Base-by-base conservation (phyloP, 805 yeast genomes). In the Cephaloascus fragrans region DNA sequence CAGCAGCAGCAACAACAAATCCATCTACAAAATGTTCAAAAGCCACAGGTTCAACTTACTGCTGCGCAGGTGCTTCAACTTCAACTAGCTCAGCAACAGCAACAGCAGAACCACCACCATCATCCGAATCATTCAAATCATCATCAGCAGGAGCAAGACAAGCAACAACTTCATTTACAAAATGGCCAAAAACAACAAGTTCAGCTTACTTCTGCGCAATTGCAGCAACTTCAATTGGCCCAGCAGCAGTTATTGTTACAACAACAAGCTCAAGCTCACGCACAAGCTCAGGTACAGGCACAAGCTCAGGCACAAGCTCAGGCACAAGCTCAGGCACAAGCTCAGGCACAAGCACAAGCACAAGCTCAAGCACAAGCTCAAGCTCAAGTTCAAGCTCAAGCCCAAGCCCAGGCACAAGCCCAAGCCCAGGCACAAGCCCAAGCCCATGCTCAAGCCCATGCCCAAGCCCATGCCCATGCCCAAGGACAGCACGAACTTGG, bases 201-300 rank as follows among this genome's bases (percentile, higher is more conserved):
- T 50, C 61, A 17, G 37, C 59, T 19, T 42, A 58, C 31, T 59
- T 51, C 39, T 47, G 52, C n/a, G 62, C 63, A 57, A 56, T 40
- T 57, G 53, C 26, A 57, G 57, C 46, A 50, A 48, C 36, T 52
- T 45, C 37, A 31, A 20, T 37, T 36, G 26, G 29, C 36, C 9
- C 34, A 18, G 12, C 28, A 23, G 28, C 28, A 23, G 28, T 23
- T 23, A 23, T 12, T 23, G 12, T 23, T 23, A 12, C 28, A 23
- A 23, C 28, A 23, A 12, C 33, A 31, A 31, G n/a, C 8, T 9
- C 33, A 31, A 16, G n/a, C 8, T 8, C 33, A 31, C 8, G n/a
- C 8, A n/a, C 33, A 6, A 16, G 33, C n/a, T 31, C n/a, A 28
- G 19, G 26, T 37, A 16, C 40, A 34, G 34, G 37, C 41, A 20